Evolutionary conservation across 176 grass and related monocot species (phyloP).

Genomic region (Aechmea fasciata): DNA sequence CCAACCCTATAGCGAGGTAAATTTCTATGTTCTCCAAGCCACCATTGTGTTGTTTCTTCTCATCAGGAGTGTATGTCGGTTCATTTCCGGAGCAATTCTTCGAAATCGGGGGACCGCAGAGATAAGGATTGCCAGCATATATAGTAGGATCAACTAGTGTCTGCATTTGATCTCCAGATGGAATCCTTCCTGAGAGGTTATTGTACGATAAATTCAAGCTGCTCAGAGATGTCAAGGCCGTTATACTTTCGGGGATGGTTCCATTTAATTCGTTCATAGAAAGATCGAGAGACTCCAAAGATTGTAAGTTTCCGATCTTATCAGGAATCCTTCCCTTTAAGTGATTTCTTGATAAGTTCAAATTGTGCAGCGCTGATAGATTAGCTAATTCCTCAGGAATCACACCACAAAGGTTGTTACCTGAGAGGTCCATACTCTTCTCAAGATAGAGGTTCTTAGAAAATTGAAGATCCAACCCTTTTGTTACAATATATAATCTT

Average conservation of each 20-base stretch:
- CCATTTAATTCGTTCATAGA: conserved; percentile 21
- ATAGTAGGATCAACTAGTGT: conserved; percentile 19
- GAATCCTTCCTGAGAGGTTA: conserved; percentile 27
- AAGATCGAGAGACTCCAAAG: conserved; percentile 39
- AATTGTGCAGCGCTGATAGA: conserved; percentile 4
- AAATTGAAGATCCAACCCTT: conserved; percentile 10
- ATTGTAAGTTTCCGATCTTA: conserved; percentile 9
- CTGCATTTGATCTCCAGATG: conserved; percentile 25
- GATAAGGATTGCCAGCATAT: conserved; percentile 20
- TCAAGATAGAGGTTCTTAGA: background rate
- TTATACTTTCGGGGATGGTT: conserved; percentile 9
- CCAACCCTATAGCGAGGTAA: conserved; percentile 2
- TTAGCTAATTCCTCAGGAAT: conserved; percentile 21
- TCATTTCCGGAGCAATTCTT: conserved; percentile 4
- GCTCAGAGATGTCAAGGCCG: conserved; percentile 15
- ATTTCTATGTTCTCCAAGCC: background rate
- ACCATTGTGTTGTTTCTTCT: background rate
- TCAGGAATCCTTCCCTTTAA: conserved; percentile 3
- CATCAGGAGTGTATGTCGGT: background rate
- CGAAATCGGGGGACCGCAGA: conserved; percentile 20
- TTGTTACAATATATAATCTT: conserved; percentile 7
- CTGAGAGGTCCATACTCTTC: conserved; percentile 29
- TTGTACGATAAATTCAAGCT: conserved; percentile 34
- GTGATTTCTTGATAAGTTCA: conserved; percentile 25
- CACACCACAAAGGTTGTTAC: conserved; percentile 14